These are phyloP conservation scores for Lactarius psammicola DNA, from an alignment of 768 basidiomycete species.

Conservation along the genomic window DNA sequence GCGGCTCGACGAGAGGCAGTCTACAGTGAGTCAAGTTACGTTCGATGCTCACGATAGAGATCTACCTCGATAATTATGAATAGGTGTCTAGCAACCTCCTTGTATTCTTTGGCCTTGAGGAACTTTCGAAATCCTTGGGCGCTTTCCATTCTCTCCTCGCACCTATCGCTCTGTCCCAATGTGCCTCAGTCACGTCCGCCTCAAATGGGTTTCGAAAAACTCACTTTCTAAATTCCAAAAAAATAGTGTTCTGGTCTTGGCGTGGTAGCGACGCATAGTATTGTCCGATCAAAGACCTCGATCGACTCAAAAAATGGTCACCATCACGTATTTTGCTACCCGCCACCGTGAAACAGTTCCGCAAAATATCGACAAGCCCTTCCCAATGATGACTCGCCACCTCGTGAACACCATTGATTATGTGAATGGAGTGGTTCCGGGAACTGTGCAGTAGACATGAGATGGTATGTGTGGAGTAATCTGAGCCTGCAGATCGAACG, in stretches of 20 bases:
- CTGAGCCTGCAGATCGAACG: slow-evolving; percentile 11
- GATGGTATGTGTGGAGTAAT: neutral
- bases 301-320: neutral
- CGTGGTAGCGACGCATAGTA: fast-evolving
- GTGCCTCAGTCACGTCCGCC: neutral
- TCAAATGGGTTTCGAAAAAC: neutral
- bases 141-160: neutral
- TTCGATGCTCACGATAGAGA: neutral
- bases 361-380: neutral
- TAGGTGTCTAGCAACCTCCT: neutral
- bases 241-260: neutral
- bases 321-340: neutral
- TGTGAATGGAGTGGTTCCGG: neutral
- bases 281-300: neutral
- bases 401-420: neutral
- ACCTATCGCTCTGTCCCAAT: neutral
- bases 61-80: neutral
- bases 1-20: neutral
- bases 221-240: fast-evolving
- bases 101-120: neutral
- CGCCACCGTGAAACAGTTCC: neutral
- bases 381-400: neutral
- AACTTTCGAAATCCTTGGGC: neutral
- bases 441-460: neutral
- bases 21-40: neutral